A percentile compares a stretch with the other conserved stretches of the same genome.
Evolutionary conservation across 2,329 filamentous ascomycete genomes (phyloP).

Genomic region (Apiospora aurea): DNA sequence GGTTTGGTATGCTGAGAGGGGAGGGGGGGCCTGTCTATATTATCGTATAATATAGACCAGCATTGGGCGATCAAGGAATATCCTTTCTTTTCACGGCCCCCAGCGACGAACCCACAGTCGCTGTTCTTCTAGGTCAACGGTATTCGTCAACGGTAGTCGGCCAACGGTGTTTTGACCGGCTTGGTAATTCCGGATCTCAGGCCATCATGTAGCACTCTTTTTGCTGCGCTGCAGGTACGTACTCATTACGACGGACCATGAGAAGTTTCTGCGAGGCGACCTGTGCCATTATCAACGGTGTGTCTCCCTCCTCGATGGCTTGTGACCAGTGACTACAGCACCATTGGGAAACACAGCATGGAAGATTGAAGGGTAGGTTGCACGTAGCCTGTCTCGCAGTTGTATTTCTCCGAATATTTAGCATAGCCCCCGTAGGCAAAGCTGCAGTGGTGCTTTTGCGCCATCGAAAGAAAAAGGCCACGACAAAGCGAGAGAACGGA

Average conservation of each 20-base stretch:
- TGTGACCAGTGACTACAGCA: background rate
- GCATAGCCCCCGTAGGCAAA: constrained; percentile 11
- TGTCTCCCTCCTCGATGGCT: background rate
- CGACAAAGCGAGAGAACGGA: background rate
- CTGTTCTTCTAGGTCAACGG: constrained; percentile 9
- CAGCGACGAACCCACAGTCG: background rate
- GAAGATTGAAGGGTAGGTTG: background rate
- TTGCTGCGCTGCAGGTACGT: background rate
- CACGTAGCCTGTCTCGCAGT: background rate
- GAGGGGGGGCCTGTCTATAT: background rate
- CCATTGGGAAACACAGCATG: background rate
- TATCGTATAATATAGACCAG: background rate
- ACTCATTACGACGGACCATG: background rate
- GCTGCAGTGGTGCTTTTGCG: background rate
- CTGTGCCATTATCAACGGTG: background rate
- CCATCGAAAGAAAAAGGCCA: too few relatives aligned
- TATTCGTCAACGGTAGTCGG: constrained; percentile 12
- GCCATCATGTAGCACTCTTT: background rate
- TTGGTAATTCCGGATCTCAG: background rate
- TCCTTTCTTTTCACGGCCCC: constrained; percentile 13
- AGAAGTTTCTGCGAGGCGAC: background rate
- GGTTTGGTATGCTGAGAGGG: constrained; percentile 9
- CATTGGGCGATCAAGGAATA: constrained; percentile 8
- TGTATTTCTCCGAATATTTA: constrained; percentile 1
- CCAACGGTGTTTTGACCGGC: background rate